phyloP scores from a whole-genome alignment of 768 basidiomycete genomes.

The Asterophora parasitica region DNA sequence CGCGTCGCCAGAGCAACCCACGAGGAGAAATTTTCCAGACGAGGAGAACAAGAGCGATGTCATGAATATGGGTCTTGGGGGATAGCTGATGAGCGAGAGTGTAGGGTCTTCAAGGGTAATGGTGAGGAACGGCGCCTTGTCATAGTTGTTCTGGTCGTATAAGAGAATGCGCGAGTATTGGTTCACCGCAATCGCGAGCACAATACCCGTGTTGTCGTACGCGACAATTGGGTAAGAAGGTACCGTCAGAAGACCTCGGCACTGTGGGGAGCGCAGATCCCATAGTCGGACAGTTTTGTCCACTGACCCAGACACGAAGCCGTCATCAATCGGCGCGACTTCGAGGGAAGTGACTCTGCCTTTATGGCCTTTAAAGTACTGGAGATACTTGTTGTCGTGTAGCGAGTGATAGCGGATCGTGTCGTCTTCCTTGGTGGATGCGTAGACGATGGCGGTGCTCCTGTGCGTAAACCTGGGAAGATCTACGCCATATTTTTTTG shows the following conservation, averaged over 20 bases:
- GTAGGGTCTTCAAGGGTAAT: conserved; percentile 82
- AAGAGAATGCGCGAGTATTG: conserved; percentile 76
- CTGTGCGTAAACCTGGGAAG: conserved; percentile 94
- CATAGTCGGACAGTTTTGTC: conserved; percentile 95
- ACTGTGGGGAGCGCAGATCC: conserved; percentile 81
- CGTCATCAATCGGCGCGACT: conserved; percentile 89
- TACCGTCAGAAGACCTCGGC: conserved; percentile 74
- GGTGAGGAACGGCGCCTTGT: conserved; percentile 87
- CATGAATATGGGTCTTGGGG: conserved; percentile 85
- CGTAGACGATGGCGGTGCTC: conserved; percentile 76
- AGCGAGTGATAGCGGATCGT: conserved; percentile 91
- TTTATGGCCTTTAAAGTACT: conserved; percentile 95
- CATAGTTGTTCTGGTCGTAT: conserved; percentile 82
- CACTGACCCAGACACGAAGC: conserved; percentile 91
- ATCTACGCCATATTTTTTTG: conserved; percentile 96
- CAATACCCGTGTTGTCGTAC: conserved; percentile 76
- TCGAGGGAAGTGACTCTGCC: conserved; percentile 85
- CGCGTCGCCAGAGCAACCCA: conserved; percentile 88
- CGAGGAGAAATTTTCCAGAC: conserved; percentile 84
- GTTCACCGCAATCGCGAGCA: conserved; percentile 86
- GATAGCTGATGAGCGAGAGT: conserved; percentile 68
- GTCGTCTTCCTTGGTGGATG: conserved; percentile 94
- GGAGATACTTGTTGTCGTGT: conserved; percentile 94
- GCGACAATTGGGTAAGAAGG: conserved; percentile 75
- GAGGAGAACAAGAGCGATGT: conserved; percentile 89